These are phyloP conservation scores for Avicennia marina DNA, from an alignment of 257 asterid genomes.

Conservation along the genomic window DNA sequence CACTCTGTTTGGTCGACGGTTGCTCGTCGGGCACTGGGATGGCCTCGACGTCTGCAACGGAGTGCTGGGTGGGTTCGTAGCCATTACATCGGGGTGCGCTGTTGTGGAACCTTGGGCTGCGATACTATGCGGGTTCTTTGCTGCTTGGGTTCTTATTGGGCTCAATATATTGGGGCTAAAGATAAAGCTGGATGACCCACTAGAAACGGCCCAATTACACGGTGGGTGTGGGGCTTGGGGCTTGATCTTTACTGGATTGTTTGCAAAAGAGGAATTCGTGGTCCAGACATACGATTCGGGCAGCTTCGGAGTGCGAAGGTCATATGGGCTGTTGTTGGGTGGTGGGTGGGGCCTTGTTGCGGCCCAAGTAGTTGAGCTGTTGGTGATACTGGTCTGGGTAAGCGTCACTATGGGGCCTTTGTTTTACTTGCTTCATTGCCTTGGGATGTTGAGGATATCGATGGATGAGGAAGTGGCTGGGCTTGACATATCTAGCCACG, in stretches of 20 bases:
- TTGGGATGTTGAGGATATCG: constrained; percentile 45
- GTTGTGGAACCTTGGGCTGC: constrained; percentile 77
- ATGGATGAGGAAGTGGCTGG: constrained; percentile 60
- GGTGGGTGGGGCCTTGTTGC: constrained; percentile 62
- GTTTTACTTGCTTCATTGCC: constrained; percentile 46
- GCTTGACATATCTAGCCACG: constrained; percentile 59
- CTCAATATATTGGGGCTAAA: constrained; percentile 38
- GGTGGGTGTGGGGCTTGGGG: constrained; percentile 79
- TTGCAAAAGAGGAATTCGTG: constrained; percentile 46
- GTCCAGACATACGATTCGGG: constrained; percentile 42
- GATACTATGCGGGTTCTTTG: constrained; percentile 42
- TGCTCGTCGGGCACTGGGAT: constrained; percentile 57
- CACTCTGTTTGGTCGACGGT: constrained; percentile 43
- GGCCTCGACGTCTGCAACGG: constrained; percentile 59
- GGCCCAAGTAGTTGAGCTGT: constrained; percentile 46
- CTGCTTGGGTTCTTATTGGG: constrained; percentile 57
- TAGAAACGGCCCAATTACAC: constrained; percentile 61
- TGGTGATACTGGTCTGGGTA: constrained; percentile 48
- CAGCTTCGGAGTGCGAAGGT: constrained; percentile 19
- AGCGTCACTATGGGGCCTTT: constrained; percentile 62
- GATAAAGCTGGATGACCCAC: constrained; percentile 45
- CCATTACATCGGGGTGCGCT: constrained; percentile 58
- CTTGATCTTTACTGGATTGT: constrained; percentile 50
- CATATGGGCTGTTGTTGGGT: constrained; percentile 48
- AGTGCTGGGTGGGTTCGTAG: constrained; percentile 59